A percentile compares a stretch with the other conserved stretches of the same genome.
Conservation (phyloP, 2,329 filamentous ascomycete genomes). For the Fusarium redolens region DNA sequence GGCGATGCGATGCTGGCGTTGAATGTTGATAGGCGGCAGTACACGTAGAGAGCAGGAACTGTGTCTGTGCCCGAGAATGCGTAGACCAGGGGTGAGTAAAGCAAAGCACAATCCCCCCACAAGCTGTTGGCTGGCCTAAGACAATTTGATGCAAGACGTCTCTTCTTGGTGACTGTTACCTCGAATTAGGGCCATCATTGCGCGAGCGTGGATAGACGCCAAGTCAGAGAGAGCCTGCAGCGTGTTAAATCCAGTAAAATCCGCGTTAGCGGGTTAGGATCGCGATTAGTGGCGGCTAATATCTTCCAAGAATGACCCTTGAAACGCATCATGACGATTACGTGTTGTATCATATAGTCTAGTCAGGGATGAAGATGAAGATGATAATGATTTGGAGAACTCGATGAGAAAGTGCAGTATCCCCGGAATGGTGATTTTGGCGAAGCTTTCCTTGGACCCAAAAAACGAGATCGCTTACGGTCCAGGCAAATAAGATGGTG, state of each 20-base stretch:
- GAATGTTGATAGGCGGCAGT: constrained; percentile 12
- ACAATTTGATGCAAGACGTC: constrained; percentile 3
- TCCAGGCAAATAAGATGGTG: not conserved
- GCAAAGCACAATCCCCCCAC: not conserved
- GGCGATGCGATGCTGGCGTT: not conserved
- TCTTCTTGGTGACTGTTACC: not conserved
- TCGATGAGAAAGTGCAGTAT: not conserved
- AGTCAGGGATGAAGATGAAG: not conserved
- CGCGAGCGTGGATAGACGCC: not conserved
- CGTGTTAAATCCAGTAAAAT: constrained; percentile 3
- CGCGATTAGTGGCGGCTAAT: constrained; percentile 23
- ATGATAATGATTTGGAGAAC: not conserved
- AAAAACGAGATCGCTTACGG: not conserved
- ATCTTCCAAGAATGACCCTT: not conserved
- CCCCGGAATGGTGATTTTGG: not conserved
- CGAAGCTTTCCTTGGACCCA: not conserved
- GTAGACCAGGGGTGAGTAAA: not conserved
- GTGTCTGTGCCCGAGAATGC: constrained; percentile 10
- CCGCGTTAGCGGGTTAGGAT: constrained; percentile 3
- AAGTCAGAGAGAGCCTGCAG: not conserved
- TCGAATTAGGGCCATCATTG: not conserved
- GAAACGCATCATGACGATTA: not conserved
- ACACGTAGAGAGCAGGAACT: constrained; percentile 9
- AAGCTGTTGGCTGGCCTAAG: constrained; percentile 2
- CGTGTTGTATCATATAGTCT: not conserved